Conservation (phyloP, 176 grass and related monocot species). For the Aegilops umbellulata region DNA sequence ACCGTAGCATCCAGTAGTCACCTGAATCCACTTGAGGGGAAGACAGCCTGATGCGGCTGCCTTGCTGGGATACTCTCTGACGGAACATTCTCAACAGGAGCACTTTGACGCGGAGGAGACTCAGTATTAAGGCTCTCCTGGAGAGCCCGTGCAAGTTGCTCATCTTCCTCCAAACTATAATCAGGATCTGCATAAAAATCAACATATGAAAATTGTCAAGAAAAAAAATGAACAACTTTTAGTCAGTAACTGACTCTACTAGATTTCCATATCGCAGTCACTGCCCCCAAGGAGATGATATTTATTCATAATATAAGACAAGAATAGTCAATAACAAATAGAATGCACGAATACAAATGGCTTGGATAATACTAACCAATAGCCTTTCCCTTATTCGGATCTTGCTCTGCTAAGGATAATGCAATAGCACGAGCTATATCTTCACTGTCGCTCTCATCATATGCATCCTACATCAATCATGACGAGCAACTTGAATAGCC, state of each 20-base stretch:
- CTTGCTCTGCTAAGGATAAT: slow-evolving; percentile 76
- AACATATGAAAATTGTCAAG: slow-evolving; percentile 8
- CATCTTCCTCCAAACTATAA: slow-evolving; percentile 82
- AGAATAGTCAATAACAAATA: background rate
- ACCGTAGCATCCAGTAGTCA: slow-evolving; percentile 26
- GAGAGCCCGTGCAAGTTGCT: slow-evolving; percentile 84
- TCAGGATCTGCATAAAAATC: slow-evolving; percentile 37
- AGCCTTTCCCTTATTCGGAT: slow-evolving; percentile 62
- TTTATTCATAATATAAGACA: slow-evolving; percentile 14
- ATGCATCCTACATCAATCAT: slow-evolving; percentile 32
- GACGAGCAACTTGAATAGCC: background rate
- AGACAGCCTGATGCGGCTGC: slow-evolving; percentile 11
- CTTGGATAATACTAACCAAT: slow-evolving; percentile 59
- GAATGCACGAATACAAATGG: background rate
- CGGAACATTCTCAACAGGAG: slow-evolving; percentile 37
- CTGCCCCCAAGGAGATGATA: slow-evolving; percentile 3
- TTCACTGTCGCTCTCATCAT: slow-evolving; percentile 62
- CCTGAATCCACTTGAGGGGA: slow-evolving; percentile 58
- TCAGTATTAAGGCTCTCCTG: slow-evolving; percentile 84
- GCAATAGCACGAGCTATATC: slow-evolving; percentile 90
- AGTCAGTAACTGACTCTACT: background rate
- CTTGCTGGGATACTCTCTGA: slow-evolving; percentile 15
- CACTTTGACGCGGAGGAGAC: slow-evolving; percentile 53
- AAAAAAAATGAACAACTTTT: background rate
- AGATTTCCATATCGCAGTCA: slow-evolving; percentile 24